Evolutionary conservation across 768 basidiomycete genomes (phyloP), one percentile per base, ranked within the genome.

Genomic region (Termitomyces sp.): DNA sequence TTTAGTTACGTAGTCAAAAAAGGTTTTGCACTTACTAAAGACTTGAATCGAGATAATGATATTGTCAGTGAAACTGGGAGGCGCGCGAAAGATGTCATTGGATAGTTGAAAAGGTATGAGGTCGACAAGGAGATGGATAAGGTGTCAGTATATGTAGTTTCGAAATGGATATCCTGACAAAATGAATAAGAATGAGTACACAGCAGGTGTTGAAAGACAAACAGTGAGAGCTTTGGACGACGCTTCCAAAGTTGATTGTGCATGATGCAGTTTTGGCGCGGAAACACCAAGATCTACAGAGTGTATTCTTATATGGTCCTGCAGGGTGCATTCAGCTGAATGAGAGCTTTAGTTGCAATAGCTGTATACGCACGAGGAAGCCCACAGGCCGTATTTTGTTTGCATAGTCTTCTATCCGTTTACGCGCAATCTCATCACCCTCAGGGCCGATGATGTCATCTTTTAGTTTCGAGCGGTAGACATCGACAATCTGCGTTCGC

Each of bases 231-330:
- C 56, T 27, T 61, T 65, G 42, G 58, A 37, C n/a, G 53, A 57
- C 41, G 57, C 66, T 60, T 71, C 65, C 17, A 55, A 75, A 44
- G 77, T 72, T 37, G 86, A 76, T 25, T 82, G 82, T 6, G 91
- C 92, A 66, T 88, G 83, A 34, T 81, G 86, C 23, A 98, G 65
- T 12, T 80, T 76, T 0, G 97, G 97, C 1, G 90, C 95, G 5
- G 88, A 84, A 7, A 78, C 74, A 3, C 95, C 95, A 42, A 97
- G 79, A 61, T 93, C 83, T 14, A 96, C 82, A 0, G 91, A 86
- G 61, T 93, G 92, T 5, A 98, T 82, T 56, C 85, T 84, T 53
- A 96, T 92, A 59, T 88, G 82, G 64, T 94, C 93, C 95, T 96
- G 3, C 21, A 41, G 35, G 16, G 21, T 49, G 21, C 44, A 54